Evolutionary conservation across 441 rosid genomes (phyloP), one percentile per base, ranked within the genome.

Genomic region (Manihot esculenta): DNA sequence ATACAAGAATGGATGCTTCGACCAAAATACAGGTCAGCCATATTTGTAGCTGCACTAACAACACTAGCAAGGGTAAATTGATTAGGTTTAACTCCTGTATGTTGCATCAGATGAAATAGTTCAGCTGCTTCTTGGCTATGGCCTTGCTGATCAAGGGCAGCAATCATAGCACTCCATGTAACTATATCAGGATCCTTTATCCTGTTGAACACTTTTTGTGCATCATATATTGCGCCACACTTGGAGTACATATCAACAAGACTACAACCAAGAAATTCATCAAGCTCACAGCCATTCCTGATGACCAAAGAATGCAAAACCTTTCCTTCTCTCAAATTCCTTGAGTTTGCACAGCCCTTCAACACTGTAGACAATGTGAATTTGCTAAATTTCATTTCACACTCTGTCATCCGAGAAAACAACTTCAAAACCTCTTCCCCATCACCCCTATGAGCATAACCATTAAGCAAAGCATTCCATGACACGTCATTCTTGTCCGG

Each of bases 381-480:
- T 62, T 63, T 75, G 48, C 75, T 78, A 24, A 74, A 75, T 44
- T 74, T 83, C 55, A 55, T 24, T 62, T 78, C 82, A 49, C 61
- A 44, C 57, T 81, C 82, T n/a, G 26, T 73, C 85, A 82, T 84
- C 33, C 54, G 53, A 45, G 54, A 49, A 68, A 84, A 84, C 73
- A 84, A 54, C 70, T 53, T 47, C 72, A 76, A 20, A 38, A 70
- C 76, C 62, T 75, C 73, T 57, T 76, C 63, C 49, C 84, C 93
- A 70, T 88, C 86, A 48, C 93, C 92, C 57, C 80, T 79, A 73
- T 83, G 89, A 65, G 93, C 89, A 69, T 79, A 81, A 62, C 91
- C 97, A 23, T 89, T 79, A 53, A 89, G 82, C 84, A 94, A 78
- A 17, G 93, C 87, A 65, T 87, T 94, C 97, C 96, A 91, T 17